Evolutionary conservation across 2,329 filamentous ascomycete genomes (phyloP).

Genomic region (Thielaviopsis cerberus): DNA sequence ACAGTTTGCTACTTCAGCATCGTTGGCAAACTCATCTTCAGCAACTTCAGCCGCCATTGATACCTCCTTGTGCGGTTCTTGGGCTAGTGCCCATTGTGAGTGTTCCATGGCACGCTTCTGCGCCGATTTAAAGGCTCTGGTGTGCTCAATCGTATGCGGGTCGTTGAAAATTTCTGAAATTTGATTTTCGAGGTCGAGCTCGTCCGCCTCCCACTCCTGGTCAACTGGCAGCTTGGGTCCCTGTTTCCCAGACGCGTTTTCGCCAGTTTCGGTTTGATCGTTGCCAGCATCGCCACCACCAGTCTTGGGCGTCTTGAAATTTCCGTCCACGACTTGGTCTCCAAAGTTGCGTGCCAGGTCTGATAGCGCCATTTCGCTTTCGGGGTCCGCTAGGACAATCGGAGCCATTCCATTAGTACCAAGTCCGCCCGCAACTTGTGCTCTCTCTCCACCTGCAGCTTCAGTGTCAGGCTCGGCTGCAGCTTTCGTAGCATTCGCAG

Average conservation of each 20-base stretch:
- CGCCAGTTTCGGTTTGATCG: conserved; percentile 9
- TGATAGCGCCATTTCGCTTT: conserved; percentile 20
- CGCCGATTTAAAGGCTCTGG: conserved; percentile 38
- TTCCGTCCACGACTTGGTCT: conserved; percentile 17
- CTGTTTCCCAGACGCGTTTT: neutral
- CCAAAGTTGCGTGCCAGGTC: conserved; percentile 27
- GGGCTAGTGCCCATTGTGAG: conserved; percentile 31
- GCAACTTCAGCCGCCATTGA: conserved; percentile 48
- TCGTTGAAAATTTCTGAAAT: conserved; percentile 53
- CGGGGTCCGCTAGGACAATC: conserved; percentile 8
- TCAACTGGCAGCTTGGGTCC: conserved; percentile 33
- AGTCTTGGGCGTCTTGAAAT: neutral
- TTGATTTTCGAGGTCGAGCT: conserved; percentile 48
- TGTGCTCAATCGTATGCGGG: conserved; percentile 36
- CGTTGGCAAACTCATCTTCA: conserved; percentile 72
- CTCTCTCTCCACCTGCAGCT: too few relatives aligned
- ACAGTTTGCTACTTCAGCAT: conserved; percentile 71
- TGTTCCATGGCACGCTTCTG: conserved; percentile 36
- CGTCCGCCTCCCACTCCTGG: conserved; percentile 43
- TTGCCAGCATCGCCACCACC: conserved; percentile 16
- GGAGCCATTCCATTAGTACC: too few relatives aligned
- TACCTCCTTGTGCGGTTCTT: conserved; percentile 28
- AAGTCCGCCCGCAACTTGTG: too few relatives aligned
- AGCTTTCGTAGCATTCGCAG: conserved; percentile 15
- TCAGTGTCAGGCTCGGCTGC: conserved; percentile 1